Base-by-base conservation (phyloP, 192 early-diverging fungal genomes). In the Dimargaris cristalligena region DNA sequence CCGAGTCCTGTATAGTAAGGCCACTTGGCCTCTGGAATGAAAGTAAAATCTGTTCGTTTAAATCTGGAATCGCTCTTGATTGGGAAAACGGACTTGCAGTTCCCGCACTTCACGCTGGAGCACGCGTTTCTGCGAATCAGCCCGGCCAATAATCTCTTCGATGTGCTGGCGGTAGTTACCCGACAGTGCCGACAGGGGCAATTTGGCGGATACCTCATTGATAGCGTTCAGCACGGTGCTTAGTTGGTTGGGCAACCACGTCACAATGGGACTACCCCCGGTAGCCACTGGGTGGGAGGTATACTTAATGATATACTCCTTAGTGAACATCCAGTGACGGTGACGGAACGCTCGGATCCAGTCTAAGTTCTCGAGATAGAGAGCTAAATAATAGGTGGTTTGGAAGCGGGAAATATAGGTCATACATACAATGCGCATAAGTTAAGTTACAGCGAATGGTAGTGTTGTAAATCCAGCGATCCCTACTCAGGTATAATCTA, bases 311-410 rank as follows among this genome's bases (percentile, higher is more conserved):
- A 89, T 86, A 56, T 90, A 88, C 69, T 86, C 82, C 68, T 89
- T 90, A 32, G 89, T 81, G 64, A 91, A 89, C 63, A 76, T 81
- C 90, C 90, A 93, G 65, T 93, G 90, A 25, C 87, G 78, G 67
- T 83, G 78, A 51, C 90, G 71, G 70, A 91, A 94, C 10, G 83
- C 84, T 29, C 88, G 76, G 29, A 89, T 82, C 69, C 88, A 86
- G 61, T 88, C 88, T 20, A 94, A 78, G 33, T 84, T 82, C 3
- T 77, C 71, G n/a, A 90, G 67, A 63, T 86, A 90, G 22, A 82
- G 66, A 16, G 84, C 86, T 51, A 74, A 60, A 1, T 63, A 71
- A 60, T 31, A 44, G 14, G n/a, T 30, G 8, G 51, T 1, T n/a
- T n/a, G n/a, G n/a, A n/a, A n/a, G n/a, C n/a, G n/a, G n/a, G n/a